Conservation (phyloP, 345 rosid species). For the Acer yangbiense region DNA sequence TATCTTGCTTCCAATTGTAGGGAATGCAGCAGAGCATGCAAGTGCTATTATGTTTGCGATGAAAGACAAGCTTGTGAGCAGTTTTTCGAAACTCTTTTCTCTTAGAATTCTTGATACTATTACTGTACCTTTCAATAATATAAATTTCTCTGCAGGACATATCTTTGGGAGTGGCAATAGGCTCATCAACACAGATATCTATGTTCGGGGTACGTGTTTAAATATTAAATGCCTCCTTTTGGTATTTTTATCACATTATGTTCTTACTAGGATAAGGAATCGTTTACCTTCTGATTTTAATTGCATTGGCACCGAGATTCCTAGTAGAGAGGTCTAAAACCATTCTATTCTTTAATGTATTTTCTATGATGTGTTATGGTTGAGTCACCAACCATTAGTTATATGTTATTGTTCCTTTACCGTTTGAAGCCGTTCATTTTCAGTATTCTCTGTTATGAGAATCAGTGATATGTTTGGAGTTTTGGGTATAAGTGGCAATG, state of each 20-base stretch:
- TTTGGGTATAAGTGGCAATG: not conserved
- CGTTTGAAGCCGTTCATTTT: not conserved
- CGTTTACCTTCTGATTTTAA: not conserved
- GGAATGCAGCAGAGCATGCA: constrained; percentile 97
- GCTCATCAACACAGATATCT: constrained; percentile 93
- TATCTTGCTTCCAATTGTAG: constrained; percentile 93
- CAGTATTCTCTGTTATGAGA: not conserved
- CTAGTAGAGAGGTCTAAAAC: not conserved
- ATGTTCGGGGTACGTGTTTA: constrained; percentile 81
- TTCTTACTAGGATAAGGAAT: no score
- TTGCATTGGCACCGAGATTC: not conserved
- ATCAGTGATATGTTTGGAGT: no score
- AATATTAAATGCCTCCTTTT: not conserved
- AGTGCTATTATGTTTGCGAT: constrained; percentile 95
- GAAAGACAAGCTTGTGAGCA: constrained; percentile 91
- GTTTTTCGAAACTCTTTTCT: not conserved
- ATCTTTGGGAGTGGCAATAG: constrained; percentile 96
- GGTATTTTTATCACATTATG: not conserved
- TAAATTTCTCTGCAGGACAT: constrained; percentile 61
- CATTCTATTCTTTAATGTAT: not conserved
- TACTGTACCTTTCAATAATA: not conserved
- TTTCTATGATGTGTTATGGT: not conserved
- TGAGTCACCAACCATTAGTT: not conserved
- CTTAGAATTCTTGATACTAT: not conserved
- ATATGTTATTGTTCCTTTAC: not conserved